phyloP scores from a whole-genome alignment of 108 stramenopile species.

The Cyclotella atomus region DNA sequence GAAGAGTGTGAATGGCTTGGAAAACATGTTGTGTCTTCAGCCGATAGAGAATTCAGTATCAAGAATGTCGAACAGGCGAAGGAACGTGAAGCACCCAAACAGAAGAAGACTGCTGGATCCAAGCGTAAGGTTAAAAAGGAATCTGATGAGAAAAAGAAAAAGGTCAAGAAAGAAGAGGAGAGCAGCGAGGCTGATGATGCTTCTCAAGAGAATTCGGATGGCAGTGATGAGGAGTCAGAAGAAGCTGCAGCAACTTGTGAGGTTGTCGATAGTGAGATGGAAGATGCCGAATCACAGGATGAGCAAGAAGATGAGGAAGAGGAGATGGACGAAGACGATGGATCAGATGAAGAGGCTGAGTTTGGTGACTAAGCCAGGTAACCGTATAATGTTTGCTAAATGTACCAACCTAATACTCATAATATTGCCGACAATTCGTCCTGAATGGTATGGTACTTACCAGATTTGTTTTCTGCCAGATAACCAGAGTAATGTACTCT shows the following conservation, averaged over 20 bases:
- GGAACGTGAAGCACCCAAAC: conserved; percentile 42
- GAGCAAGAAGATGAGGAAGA: conserved; percentile 27
- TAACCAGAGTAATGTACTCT: too few species aligned
- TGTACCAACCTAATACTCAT: too few species aligned
- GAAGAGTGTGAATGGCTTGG: conserved; percentile 43
- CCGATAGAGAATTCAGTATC: conserved; percentile 34
- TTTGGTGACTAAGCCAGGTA: too few species aligned
- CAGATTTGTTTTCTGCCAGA: too few species aligned
- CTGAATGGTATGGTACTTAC: too few species aligned
- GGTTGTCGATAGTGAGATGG: conserved; percentile 18
- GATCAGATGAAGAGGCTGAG: conserved; percentile 19
- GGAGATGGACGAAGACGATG: neutral
- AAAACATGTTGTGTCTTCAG: conserved; percentile 37
- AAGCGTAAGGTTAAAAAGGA: conserved; percentile 37
- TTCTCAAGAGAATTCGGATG: conserved; percentile 8
- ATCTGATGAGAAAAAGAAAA: conserved; percentile 20
- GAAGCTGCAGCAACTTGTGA: conserved; percentile 23
- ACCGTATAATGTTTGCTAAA: too few species aligned
- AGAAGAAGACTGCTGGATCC: conserved; percentile 29
- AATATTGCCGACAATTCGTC: too few species aligned
- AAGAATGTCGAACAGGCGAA: conserved; percentile 29
- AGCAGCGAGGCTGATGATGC: conserved; percentile 15
- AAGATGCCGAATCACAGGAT: conserved; percentile 23
- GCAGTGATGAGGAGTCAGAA: conserved; percentile 16
- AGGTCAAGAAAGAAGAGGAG: conserved; percentile 18